These are phyloP conservation scores for Triticum monococcum DNA, from an alignment of 176 grass and related monocot species.

Conservation along the genomic window DNA sequence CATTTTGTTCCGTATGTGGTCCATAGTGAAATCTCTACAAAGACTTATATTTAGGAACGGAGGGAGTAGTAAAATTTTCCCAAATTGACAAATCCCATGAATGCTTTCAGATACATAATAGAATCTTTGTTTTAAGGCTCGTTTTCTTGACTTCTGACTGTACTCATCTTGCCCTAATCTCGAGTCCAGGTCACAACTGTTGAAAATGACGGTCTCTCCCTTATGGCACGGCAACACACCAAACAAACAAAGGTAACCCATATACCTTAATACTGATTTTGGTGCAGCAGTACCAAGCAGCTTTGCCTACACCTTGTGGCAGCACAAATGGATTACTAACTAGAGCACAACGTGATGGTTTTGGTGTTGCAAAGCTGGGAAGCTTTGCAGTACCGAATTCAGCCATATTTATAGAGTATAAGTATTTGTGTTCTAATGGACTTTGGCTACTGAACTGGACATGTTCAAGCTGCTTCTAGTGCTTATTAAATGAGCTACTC, in stretches of 20 bases:
- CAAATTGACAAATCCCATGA: background rate
- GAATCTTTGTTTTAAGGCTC: background rate
- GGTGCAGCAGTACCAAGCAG: background rate
- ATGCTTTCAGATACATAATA: background rate
- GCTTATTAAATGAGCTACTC: background rate
- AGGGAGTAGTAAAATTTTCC: background rate
- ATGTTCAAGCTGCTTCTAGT: background rate
- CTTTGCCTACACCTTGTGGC: constrained; percentile 1
- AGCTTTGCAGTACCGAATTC: background rate
- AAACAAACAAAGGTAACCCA: background rate
- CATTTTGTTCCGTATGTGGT: no score
- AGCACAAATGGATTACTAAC: background rate
- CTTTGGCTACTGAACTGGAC: background rate
- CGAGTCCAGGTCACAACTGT: background rate
- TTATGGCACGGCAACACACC: background rate
- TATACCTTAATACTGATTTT: background rate
- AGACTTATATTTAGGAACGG: no score
- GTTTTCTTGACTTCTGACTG: background rate
- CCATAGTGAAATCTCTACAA: no score
- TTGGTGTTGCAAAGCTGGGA: background rate
- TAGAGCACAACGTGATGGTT: background rate
- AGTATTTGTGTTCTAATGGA: background rate
- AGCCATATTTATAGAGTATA: background rate
- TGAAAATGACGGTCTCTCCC: background rate
- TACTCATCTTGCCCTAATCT: background rate